phyloP scores from a whole-genome alignment of 2,329 filamentous ascomycete species.

The Fusarium fujikuroi region DNA sequence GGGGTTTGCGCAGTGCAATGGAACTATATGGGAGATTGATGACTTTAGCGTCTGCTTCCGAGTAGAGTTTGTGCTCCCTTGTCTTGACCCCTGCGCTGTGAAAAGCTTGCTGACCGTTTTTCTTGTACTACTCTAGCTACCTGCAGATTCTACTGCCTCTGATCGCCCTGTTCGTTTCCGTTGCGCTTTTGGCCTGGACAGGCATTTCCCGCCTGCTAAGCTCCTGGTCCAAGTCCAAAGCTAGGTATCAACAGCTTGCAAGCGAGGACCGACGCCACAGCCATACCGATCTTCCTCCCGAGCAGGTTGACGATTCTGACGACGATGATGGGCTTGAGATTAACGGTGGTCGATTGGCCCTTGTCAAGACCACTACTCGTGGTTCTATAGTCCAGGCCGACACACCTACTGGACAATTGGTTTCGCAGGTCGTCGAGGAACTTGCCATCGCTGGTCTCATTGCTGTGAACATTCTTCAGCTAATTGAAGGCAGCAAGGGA shows the following conservation, averaged over 20 bases:
- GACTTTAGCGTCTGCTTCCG: constrained; percentile 73
- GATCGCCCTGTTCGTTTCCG: constrained; percentile 74
- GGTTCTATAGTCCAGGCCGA: constrained; percentile 77
- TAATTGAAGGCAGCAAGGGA: constrained; percentile 70
- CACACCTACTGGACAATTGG: constrained; percentile 77
- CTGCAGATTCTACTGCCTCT: constrained; percentile 81
- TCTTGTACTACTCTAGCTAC: constrained; percentile 44
- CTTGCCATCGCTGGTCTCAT: constrained; percentile 78
- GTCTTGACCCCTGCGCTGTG: neutral
- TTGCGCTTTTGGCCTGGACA: constrained; percentile 72
- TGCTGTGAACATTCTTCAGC: constrained; percentile 72
- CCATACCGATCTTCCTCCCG: constrained; percentile 65
- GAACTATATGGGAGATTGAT: constrained; percentile 71
- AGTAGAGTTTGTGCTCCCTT: constrained; percentile 67
- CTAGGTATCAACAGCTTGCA: constrained; percentile 65
- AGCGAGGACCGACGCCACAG: constrained; percentile 55
- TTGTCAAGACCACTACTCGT: constrained; percentile 70
- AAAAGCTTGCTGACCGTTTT: constrained; percentile 25
- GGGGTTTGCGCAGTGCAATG: constrained; percentile 65
- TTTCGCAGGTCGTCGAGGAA: constrained; percentile 78
- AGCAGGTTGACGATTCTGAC: constrained; percentile 58
- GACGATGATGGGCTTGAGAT: constrained; percentile 70
- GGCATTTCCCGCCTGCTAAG: constrained; percentile 62
- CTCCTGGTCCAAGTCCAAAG: constrained; percentile 61
- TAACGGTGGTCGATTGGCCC: constrained; percentile 64